Evolutionary conservation across 2,329 filamentous ascomycete species (phyloP), one percentile per base, ranked within the genome.

Genomic region (Aspergillus hiratsukae): DNA sequence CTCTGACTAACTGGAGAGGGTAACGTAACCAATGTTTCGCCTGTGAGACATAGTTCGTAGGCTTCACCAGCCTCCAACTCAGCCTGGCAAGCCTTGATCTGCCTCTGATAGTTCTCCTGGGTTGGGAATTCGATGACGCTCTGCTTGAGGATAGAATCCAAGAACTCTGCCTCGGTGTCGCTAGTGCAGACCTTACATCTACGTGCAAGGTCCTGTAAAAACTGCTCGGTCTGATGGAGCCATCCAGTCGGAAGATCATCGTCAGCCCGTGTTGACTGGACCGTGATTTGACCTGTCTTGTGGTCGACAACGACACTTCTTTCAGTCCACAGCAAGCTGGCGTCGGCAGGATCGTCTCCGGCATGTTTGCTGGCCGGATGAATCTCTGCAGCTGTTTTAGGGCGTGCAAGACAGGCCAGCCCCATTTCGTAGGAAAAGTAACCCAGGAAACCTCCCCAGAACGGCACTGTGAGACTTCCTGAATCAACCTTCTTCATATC

Each of bases 341-440:
- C 76, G 69, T 95, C 91, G 0, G 90, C 87, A 10, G 83, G 77
- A 40, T 72, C 64, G 54, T 80, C 61, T 21, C 46, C 28, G 11
- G 53, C 46, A 28, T 28, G 28, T 9, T 35, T 45, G 21, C 23
- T 45, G n/a, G 9, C 19, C 25, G 9, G 35, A 25, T 48, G 41
- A 7, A 45, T 49, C 17, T 35, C 48, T 29, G 43, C 58, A 49
- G 46, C 54, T 55, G 61, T 65, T 61, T 69, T 67, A 2, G 69
- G 65, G 49, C 71, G 72, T 86, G 85, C 19, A 80, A 84, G 61
- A 50, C 71, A 67, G 6, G 71, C 77, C 1, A 95, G 76, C 0
- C 90, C 90, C 69, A 91, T 84, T 71, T 96, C 91, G 58, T 96
- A 96, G 0, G 89, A 91, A 51, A 91, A 82, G 66, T 88, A 95